A percentile compares a stretch with the other conserved stretches of the same genome.
Conservation (phyloP, 805 yeast species). For the Metschnikowia amazonensis region DNA sequence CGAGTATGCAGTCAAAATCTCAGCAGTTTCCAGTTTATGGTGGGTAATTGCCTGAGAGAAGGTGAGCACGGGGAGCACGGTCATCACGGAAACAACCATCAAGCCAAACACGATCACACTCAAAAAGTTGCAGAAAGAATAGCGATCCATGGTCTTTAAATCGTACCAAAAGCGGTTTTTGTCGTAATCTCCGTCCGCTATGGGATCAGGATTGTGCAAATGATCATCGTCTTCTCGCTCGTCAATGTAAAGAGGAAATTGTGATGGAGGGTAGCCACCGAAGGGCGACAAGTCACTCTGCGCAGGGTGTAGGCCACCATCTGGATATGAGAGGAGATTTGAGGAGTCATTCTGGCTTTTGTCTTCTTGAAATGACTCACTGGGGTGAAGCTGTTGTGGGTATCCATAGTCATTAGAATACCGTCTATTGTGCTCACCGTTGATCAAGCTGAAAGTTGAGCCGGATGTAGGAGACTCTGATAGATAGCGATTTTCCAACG, state of each 20-base stretch:
- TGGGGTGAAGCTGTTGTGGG: not conserved
- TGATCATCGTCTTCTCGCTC: conserved; percentile 95
- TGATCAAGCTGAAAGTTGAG: not conserved
- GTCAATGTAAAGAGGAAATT: conserved; percentile 87
- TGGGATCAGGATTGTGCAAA: conserved; percentile 93
- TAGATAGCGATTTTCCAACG: not conserved
- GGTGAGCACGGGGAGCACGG: conserved; percentile 79
- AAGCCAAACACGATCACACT: conserved; percentile 55
- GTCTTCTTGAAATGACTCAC: not conserved
- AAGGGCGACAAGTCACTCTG: conserved; percentile 51
- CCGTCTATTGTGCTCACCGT: not conserved
- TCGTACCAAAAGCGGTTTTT: conserved; percentile 62
- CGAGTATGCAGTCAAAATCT: conserved; percentile 48
- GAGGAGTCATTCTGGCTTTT: not conserved
- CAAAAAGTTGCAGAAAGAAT: conserved; percentile 56
- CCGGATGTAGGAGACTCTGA: not conserved
- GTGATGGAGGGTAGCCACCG: conserved; percentile 96
- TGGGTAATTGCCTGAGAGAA: conserved; percentile 59
- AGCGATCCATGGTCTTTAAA: conserved; percentile 60
- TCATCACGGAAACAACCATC: conserved; percentile 64
- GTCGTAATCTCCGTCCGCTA: conserved; percentile 82
- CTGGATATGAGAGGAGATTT: not conserved
- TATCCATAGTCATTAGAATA: not conserved
- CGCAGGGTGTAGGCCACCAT: not conserved
- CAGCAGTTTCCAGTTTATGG: conserved; percentile 32